phyloP scores from a whole-genome alignment of 192 early-diverging fungal species.

The Coemansia sp. region DNA sequence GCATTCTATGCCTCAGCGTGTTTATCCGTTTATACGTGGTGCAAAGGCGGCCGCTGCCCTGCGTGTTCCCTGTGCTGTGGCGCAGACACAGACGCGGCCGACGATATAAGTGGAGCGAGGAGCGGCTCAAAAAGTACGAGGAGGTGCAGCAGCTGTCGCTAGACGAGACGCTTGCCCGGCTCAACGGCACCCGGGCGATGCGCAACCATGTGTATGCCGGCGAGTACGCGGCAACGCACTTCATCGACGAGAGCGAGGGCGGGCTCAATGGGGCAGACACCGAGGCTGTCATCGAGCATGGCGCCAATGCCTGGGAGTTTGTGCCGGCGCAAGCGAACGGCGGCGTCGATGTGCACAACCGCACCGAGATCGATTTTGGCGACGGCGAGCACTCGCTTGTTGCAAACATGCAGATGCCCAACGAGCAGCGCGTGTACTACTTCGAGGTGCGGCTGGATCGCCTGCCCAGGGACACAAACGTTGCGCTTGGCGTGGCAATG shows the following conservation, averaged over 20 bases:
- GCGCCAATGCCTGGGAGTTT: conserved; percentile 49
- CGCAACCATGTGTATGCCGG: conserved; percentile 44
- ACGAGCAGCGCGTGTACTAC: conserved; percentile 54
- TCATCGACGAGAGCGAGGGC: conserved; percentile 45
- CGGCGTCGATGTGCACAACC: conserved; percentile 23
- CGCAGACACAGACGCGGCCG: not conserved
- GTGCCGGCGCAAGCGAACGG: conserved; percentile 18
- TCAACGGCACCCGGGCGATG: conserved; percentile 27
- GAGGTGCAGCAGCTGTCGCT: conserved; percentile 29
- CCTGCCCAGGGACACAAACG: conserved; percentile 59
- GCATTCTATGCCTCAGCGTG: conserved; percentile 6
- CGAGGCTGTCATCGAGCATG: conserved; percentile 43
- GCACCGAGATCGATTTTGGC: conserved; percentile 42
- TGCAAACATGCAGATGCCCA: conserved; percentile 50
- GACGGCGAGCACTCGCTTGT: conserved; percentile 42
- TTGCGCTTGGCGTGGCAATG: conserved; percentile 69
- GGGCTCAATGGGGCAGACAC: conserved; percentile 24
- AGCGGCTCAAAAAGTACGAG: conserved; percentile 14
- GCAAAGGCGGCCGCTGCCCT: conserved; percentile 7
- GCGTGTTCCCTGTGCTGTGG: conserved; percentile 1
- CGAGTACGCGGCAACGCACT: conserved; percentile 59
- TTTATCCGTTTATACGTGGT: conserved; percentile 16
- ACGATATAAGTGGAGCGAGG: conserved; percentile 1
- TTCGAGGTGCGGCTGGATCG: conserved; percentile 52
- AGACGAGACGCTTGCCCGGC: conserved; percentile 29